phyloP scores from a whole-genome alignment of 2,329 filamentous ascomycete species.

The Fusarium sambucinum region DNA sequence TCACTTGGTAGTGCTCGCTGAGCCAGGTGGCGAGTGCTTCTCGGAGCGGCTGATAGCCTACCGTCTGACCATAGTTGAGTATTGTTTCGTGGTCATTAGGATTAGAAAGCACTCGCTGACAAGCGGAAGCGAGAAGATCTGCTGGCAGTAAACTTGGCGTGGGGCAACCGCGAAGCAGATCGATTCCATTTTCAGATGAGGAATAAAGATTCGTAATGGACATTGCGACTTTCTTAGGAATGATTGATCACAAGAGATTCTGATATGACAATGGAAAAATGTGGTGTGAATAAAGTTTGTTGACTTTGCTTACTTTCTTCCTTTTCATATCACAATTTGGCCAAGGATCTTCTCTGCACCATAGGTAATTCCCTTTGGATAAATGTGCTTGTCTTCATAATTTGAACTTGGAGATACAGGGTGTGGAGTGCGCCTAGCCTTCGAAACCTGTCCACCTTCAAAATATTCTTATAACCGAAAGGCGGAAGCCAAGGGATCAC shows the following conservation, averaged over 20 bases:
- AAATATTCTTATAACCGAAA: background rate
- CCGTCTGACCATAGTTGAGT: background rate
- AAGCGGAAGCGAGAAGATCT: background rate
- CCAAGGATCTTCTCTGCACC: too few relatives aligned
- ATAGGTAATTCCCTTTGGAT: too few relatives aligned
- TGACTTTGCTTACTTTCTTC: background rate
- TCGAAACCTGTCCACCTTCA: background rate
- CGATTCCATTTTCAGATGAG: background rate
- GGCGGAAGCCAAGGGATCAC: background rate
- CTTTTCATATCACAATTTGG: background rate
- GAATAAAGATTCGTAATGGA: background rate
- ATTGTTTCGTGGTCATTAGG: too few relatives aligned
- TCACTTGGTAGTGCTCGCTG: background rate
- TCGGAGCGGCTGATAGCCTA: background rate
- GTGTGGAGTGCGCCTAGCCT: too few relatives aligned
- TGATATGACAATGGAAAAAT: too few relatives aligned
- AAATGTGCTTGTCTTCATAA: too few relatives aligned
- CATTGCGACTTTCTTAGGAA: background rate
- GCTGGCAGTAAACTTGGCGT: background rate
- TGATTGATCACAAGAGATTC: background rate
- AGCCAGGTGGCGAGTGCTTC: background rate
- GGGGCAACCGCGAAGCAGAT: background rate
- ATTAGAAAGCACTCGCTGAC: too few relatives aligned
- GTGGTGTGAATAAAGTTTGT: too few relatives aligned
- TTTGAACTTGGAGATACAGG: too few relatives aligned